Conservation (phyloP, 2,329 filamentous ascomycete species). For the Xylariomycetidae sp. region DNA sequence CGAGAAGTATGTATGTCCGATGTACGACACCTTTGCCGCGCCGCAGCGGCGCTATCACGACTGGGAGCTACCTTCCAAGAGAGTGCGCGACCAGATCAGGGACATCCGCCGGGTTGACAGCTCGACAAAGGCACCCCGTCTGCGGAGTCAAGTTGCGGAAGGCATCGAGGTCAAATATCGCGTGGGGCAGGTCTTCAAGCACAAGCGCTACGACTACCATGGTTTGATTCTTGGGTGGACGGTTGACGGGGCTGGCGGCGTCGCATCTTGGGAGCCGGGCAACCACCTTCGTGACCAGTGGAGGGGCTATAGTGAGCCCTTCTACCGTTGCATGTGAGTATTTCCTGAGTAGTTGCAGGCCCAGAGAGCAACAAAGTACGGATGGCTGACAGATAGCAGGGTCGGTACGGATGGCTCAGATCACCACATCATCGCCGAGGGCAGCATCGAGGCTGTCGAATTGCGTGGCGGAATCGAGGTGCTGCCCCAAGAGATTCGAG, state of each 20-base stretch:
- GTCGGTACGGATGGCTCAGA: constrained; percentile 53
- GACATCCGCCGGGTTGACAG: constrained; percentile 40
- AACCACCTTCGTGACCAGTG: constrained; percentile 10
- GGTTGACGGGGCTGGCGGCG: constrained; percentile 54
- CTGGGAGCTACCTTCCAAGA: constrained; percentile 28
- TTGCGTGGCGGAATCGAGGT: constrained; percentile 18
- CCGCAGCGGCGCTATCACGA: constrained; percentile 23
- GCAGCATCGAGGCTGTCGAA: constrained; percentile 65
- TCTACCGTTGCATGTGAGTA: constrained; percentile 83
- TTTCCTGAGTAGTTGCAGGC: neutral
- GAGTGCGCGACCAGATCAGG: constrained; percentile 31
- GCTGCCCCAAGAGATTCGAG: constrained; percentile 25
- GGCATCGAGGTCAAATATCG: constrained; percentile 49
- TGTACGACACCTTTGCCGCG: constrained; percentile 43
- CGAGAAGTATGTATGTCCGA: constrained; percentile 59
- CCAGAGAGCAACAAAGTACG: constrained; percentile 6
- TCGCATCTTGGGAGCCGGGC: constrained; percentile 52
- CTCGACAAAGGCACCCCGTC: constrained; percentile 27
- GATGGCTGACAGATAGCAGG: constrained; percentile 12
- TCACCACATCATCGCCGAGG: constrained; percentile 68
- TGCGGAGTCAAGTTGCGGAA: constrained; percentile 25
- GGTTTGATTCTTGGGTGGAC: constrained; percentile 90
- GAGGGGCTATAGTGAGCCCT: constrained; percentile 56
- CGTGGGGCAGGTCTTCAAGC: constrained; percentile 79
- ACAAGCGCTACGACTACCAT: constrained; percentile 72